Percentiles rank a stretch among this genome's conserved stretches.
These are phyloP conservation scores for Argentina anserina DNA, from an alignment of 306 rosid genomes.

Conservation along the genomic window DNA sequence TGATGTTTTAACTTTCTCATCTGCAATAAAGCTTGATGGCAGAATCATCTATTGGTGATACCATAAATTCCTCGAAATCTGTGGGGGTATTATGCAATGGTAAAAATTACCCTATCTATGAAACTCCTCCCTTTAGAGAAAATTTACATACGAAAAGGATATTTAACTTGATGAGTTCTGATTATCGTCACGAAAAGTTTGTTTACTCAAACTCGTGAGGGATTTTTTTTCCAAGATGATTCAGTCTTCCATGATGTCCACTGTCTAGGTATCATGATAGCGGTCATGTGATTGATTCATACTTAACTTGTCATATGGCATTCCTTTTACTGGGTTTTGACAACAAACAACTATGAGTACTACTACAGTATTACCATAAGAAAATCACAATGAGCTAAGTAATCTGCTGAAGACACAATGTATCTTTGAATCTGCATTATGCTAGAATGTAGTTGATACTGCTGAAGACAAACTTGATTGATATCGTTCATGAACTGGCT, in stretches of 20 bases:
- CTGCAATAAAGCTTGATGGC: not conserved
- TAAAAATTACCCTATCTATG: not conserved
- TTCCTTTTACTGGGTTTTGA: not conserved
- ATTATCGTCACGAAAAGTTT: not conserved
- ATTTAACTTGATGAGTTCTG: not conserved
- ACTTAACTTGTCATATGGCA: not conserved
- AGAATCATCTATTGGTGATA: not conserved
- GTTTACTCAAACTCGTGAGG: not conserved
- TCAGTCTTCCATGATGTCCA: not conserved
- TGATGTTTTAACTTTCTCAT: not conserved
- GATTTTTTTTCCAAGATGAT: not conserved
- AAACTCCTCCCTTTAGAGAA: not conserved
- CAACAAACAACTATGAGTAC: not conserved
- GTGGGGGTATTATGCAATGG: not conserved
- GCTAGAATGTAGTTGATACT: not conserved
- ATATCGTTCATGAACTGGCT: not conserved
- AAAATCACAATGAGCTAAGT: not conserved
- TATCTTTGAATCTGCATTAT: not conserved
- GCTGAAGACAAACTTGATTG: not conserved
- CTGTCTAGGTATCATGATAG: not conserved
- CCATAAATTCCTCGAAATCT: not conserved
- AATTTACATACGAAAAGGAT: not conserved
- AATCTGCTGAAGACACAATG: not conserved
- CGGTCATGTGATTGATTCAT: not conserved
- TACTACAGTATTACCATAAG: not conserved